These are phyloP conservation scores for Papilionanthe hybrid DNA, from an alignment of 116 monocot species.

Conservation along the genomic window DNA sequence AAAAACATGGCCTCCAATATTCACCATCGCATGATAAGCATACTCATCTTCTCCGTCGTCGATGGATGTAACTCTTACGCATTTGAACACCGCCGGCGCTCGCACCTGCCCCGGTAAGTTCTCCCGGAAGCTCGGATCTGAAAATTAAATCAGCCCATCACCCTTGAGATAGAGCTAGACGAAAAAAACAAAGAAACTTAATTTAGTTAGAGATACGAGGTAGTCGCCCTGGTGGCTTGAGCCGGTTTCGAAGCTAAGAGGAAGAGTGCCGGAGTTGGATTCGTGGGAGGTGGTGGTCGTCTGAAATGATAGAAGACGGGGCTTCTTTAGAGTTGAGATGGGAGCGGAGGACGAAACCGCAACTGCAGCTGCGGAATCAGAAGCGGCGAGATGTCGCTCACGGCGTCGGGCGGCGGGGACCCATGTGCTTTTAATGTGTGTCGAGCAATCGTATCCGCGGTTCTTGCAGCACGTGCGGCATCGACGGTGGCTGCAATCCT, in stretches of 20 bases:
- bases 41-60: no score
- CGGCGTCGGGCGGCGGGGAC: conserved; percentile 88
- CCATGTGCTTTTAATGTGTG: conserved; percentile 41
- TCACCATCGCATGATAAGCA: no score
- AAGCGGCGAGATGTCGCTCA: conserved; percentile 44
- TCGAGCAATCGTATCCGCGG: conserved; percentile 75
- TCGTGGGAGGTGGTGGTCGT: conserved; percentile 62
- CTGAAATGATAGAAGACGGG: conserved; percentile 47
- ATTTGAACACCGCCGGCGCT: no score
- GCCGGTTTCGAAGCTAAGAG: conserved; percentile 74
- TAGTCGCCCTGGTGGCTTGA: conserved; percentile 62
- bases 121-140: no score
- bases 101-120: no score
- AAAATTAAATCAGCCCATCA: not conserved
- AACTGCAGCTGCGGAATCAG: conserved; percentile 15
- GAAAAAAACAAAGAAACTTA: not conserved
- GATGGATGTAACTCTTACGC: no score
- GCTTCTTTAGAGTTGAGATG: conserved; percentile 65
- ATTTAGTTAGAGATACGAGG: not conserved
- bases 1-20: conserved; percentile 64
- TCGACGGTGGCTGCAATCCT: conserved; percentile 74
- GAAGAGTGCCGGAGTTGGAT: conserved; percentile 58
- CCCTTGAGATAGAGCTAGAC: no score
- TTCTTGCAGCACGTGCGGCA: conserved; percentile 96
- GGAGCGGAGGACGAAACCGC: conserved; percentile 29